Conservation (phyloP, 768 basidiomycete species). For the Mycena rebaudengoi region DNA sequence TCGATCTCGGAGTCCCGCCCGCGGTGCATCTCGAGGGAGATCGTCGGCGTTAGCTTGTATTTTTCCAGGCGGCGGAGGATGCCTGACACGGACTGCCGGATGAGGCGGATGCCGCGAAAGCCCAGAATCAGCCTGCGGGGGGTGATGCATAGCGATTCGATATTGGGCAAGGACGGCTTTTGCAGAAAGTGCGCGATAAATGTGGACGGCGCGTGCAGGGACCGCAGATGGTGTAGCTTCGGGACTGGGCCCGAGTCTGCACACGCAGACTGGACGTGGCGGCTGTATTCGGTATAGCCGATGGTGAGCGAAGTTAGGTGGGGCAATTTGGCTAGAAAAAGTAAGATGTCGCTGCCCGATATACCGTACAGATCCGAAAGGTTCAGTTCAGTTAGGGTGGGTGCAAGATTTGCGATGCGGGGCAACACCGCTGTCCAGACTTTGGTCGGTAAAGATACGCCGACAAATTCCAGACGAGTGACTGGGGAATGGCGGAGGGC, state of each 20-base stretch:
- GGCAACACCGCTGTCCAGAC: slow-evolving; percentile 21
- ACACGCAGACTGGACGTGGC: slow-evolving; percentile 16
- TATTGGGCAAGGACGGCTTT: slow-evolving; percentile 15
- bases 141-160: slow-evolving; percentile 12
- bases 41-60: slow-evolving; percentile 4
- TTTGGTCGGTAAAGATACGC: slow-evolving; percentile 16
- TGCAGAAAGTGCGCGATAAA: slow-evolving; percentile 20
- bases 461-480: slow-evolving; percentile 11
- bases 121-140: slow-evolving; percentile 21
- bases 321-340: slow-evolving; percentile 19
- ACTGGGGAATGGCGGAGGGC: slow-evolving; percentile 19
- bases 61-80: slow-evolving; percentile 20
- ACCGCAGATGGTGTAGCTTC: slow-evolving; percentile 5
- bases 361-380: slow-evolving; percentile 19
- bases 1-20: slow-evolving; percentile 10
- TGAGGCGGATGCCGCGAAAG: slow-evolving; percentile 19
- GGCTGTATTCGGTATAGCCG: slow-evolving; percentile 26
- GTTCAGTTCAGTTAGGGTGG: slow-evolving; percentile 15
- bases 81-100: slow-evolving; percentile 13
- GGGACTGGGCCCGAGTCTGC: slow-evolving; percentile 21
- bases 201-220: slow-evolving; percentile 21
- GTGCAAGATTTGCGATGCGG: slow-evolving; percentile 8
- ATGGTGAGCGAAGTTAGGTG: slow-evolving; percentile 15
- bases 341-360: slow-evolving; percentile 21
- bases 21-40: slow-evolving; percentile 19